phyloP scores from a whole-genome alignment of 345 rosid species.

The Mercurialis annua region DNA sequence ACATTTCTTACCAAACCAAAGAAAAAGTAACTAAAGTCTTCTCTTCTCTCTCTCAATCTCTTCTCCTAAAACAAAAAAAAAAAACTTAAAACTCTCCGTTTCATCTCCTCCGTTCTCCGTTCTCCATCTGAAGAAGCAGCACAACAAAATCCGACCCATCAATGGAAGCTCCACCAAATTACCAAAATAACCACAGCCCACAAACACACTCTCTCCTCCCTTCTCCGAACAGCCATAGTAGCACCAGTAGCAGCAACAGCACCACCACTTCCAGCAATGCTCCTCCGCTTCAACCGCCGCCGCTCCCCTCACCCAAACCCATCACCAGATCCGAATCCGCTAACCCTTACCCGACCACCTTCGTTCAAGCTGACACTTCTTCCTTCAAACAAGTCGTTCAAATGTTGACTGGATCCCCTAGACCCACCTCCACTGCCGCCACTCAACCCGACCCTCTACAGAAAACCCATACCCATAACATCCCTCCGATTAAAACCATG shows the following conservation, averaged over 20 bases:
- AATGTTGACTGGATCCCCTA: slow-evolving; percentile 85
- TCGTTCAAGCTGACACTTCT: slow-evolving; percentile 90
- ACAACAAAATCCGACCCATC: slow-evolving; percentile 3
- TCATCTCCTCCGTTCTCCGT: slow-evolving; percentile 1
- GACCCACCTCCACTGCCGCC: slow-evolving; percentile 21
- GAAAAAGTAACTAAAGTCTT: slow-evolving; percentile 23
- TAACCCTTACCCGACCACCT: slow-evolving; percentile 90
- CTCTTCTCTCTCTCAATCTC: background rate
- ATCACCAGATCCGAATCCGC: slow-evolving; percentile 78
- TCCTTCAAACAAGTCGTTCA: slow-evolving; percentile 98
- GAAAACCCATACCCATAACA: slow-evolving; percentile 42
- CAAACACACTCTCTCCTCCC: slow-evolving; percentile 29
- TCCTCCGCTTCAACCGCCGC: slow-evolving; percentile 23
- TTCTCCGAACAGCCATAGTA: slow-evolving; percentile 52
- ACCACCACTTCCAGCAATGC: slow-evolving; percentile 30
- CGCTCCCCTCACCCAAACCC: slow-evolving; percentile 40
- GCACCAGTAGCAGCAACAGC: slow-evolving; percentile 31
- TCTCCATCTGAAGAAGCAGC: background rate
- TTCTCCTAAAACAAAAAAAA: too few relatives aligned
- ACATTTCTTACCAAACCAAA: slow-evolving; percentile 62
- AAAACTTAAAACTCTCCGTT: slow-evolving; percentile 11
- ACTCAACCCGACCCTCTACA: slow-evolving; percentile 40
- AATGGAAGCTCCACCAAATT: slow-evolving; percentile 65
- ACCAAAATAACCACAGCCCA: slow-evolving; percentile 36
- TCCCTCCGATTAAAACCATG: slow-evolving; percentile 88